phyloP scores from a whole-genome alignment of 2,329 filamentous ascomycete species.

The Tolypocladium album region DNA sequence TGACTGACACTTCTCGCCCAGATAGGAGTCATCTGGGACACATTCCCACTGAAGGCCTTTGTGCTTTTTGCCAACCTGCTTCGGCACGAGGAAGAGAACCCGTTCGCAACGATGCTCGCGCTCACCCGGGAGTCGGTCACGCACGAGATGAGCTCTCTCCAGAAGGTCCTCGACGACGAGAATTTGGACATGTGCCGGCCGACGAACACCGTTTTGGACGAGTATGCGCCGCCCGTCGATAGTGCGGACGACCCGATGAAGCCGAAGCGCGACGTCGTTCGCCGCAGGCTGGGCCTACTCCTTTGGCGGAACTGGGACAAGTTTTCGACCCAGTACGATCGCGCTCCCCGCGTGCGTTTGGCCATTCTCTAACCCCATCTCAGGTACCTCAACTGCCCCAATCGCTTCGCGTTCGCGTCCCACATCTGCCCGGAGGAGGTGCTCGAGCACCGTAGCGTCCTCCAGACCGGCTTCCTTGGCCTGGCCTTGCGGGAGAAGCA shows the following conservation, averaged over 20 bases:
- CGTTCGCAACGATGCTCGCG: conserved; percentile 12
- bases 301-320: conserved; percentile 15
- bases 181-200: not conserved
- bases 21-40: conserved; percentile 9
- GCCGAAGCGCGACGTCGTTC: not conserved
- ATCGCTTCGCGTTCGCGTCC: conserved; percentile 2
- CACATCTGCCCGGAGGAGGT: not conserved
- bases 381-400: conserved; percentile 4
- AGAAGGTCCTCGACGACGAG: conserved; percentile 3
- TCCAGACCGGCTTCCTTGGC: conserved; percentile 8
- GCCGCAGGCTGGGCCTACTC: conserved; percentile 10
- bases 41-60: conserved; percentile 3
- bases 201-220: conserved; percentile 6
- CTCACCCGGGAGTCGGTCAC: conserved; percentile 6
- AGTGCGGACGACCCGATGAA: not conserved
- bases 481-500: conserved; percentile 9
- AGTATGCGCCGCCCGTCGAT: conserved; percentile 8
- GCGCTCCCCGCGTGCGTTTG: not conserved
- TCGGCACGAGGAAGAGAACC: conserved; percentile 13
- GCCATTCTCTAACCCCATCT: not conserved
- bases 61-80: conserved; percentile 5
- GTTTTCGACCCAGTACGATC: conserved; percentile 9
- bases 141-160: not conserved
- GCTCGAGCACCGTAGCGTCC: conserved; percentile 1
- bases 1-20: conserved; percentile 1